phyloP scores from a whole-genome alignment of 768 basidiomycete species.

The Mycena sanguinolenta region DNA sequence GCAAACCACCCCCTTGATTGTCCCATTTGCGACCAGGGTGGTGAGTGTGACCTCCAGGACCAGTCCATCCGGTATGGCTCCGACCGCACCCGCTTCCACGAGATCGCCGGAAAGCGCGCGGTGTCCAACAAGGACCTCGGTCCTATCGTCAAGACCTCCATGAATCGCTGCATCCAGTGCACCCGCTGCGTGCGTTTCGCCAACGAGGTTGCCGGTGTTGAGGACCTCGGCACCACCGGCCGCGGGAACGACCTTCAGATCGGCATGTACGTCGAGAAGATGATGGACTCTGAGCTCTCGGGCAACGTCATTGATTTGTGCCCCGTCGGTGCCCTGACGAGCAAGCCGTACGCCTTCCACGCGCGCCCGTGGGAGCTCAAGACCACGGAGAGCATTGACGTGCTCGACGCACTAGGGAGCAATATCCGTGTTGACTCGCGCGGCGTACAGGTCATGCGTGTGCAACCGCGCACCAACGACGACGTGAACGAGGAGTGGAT shows the following conservation, averaged over 20 bases:
- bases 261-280: slow-evolving; percentile 98
- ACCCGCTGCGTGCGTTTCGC: slow-evolving; percentile 99
- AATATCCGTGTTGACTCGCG: slow-evolving; percentile 97
- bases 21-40: slow-evolving; percentile 98
- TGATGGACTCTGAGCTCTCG: slow-evolving; percentile 96
- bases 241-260: slow-evolving; percentile 99
- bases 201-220: slow-evolving; percentile 98
- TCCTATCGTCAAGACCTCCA: slow-evolving; percentile 97
- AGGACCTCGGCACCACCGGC: slow-evolving; percentile 96
- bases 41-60: slow-evolving; percentile 98
- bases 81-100: slow-evolving; percentile 97
- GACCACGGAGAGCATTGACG: slow-evolving; percentile 96
- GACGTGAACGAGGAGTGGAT: slow-evolving; percentile 99
- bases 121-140: slow-evolving; percentile 99
- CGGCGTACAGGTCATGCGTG: slow-evolving; percentile 96
- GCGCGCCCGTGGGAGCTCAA: slow-evolving; percentile 99
- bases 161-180: slow-evolving; percentile 99
- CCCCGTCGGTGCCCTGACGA: slow-evolving; percentile 97
- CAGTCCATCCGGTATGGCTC: slow-evolving; percentile 99
- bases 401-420: slow-evolving; percentile 94
- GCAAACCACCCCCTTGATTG: slow-evolving; percentile 99
- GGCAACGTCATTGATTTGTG: slow-evolving; percentile 98
- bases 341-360: slow-evolving; percentile 98
- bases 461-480: slow-evolving; percentile 96
- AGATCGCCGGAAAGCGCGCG: slow-evolving; percentile 97